These are phyloP conservation scores for Castanopsis chinensis DNA, from an alignment of 306 rosid species.

Conservation along the genomic window DNA sequence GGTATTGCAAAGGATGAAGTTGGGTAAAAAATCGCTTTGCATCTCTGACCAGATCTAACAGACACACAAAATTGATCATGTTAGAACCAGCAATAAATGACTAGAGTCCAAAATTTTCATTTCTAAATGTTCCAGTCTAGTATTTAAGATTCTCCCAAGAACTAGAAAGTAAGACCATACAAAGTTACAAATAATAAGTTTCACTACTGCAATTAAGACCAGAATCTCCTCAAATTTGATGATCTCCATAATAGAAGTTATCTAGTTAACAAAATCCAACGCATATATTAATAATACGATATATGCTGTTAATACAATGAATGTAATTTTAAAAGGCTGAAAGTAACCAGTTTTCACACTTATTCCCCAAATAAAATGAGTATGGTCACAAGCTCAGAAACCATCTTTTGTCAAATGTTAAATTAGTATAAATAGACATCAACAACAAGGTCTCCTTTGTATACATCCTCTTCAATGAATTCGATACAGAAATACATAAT, in stretches of 20 bases:
- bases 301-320: neutral
- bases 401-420: neutral
- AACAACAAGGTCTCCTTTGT: neutral
- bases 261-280: neutral
- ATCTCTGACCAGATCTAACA: constrained; percentile 96
- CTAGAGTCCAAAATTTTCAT: constrained; percentile 15
- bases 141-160: neutral
- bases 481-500: neutral
- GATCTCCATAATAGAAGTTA: neutral
- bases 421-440: neutral
- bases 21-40: constrained; percentile 93
- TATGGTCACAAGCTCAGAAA: neutral
- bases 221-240: neutral
- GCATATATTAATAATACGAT: neutral
- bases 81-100: constrained; percentile 18
- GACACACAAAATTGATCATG: constrained; percentile 30
- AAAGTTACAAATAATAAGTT: neutral
- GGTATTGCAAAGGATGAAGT: constrained; percentile 90
- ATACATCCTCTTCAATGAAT: neutral
- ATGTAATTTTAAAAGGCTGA: neutral
- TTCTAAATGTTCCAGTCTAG: neutral
- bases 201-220: neutral
- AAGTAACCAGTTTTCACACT: neutral
- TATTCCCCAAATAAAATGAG: neutral
- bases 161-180: neutral